Evolutionary conservation across 176 grass and related monocot species (phyloP).

Genomic region (Areca catechu): DNA sequence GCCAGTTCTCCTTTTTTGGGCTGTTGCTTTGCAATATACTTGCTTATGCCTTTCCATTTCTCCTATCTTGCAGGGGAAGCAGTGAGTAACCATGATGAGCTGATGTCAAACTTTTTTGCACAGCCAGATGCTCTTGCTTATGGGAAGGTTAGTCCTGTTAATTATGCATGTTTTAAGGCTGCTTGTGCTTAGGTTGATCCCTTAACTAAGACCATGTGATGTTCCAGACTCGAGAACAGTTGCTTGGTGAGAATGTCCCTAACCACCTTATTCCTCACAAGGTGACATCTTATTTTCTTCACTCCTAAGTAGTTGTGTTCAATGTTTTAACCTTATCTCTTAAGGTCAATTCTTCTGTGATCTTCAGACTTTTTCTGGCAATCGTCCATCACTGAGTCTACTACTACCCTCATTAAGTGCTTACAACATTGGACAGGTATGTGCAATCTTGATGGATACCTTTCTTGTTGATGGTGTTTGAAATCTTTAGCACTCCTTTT

Average conservation of each 20-base stretch:
- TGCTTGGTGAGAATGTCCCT: constrained; percentile 52
- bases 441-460: no score
- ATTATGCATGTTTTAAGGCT: constrained; percentile 3
- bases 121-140: constrained; percentile 99
- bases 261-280: constrained; percentile 84
- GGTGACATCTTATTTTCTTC: constrained; percentile 28
- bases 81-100: constrained; percentile 93
- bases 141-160: constrained; percentile 60
- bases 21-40: no score
- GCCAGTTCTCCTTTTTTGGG: no score
- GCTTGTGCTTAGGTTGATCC: constrained; percentile 11
- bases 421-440: constrained; percentile 84
- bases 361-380: constrained; percentile 75
- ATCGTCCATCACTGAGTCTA: constrained; percentile 77
- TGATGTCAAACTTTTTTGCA: constrained; percentile 99
- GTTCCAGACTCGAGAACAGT: constrained; percentile 77
- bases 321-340: constrained; percentile 2
- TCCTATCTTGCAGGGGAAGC: constrained; percentile 48
- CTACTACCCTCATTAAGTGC: constrained; percentile 68
- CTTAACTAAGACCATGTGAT: constrained; percentile 1
- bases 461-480: no score
- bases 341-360: constrained; percentile 10
- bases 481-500: no score
- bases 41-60: constrained; percentile 10
- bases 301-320: neutral